Evolutionary conservation across 169 alveolate genomes (phyloP).

Genomic region (Perkinsus chesapeaki): DNA sequence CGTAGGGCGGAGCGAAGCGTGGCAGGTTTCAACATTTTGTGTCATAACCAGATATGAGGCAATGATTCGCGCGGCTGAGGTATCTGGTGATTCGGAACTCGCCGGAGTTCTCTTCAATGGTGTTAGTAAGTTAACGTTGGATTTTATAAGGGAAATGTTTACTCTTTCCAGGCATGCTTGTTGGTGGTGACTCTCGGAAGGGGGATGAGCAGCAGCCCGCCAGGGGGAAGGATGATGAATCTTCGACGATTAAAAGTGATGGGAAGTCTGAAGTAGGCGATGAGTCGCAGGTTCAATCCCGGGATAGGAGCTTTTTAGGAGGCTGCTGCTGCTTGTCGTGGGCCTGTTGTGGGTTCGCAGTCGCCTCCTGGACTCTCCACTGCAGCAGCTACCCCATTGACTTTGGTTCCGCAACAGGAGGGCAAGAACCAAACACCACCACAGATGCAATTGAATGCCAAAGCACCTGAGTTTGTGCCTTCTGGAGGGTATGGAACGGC

Average conservation of each 20-base stretch:
- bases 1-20: conserved; percentile 2
- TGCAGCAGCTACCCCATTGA: not conserved
- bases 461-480: not conserved
- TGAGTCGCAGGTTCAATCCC: not conserved
- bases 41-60: not conserved
- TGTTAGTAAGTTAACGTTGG: not conserved
- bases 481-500: not conserved
- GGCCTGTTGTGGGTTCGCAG: not conserved
- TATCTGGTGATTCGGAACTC: not conserved
- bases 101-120: not conserved
- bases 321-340: not conserved
- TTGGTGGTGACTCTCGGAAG: not conserved
- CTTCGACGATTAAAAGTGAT: too few relatives aligned
- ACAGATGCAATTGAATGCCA: not conserved
- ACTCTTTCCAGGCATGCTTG: not conserved
- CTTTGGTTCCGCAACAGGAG: not conserved
- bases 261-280: too few relatives aligned
- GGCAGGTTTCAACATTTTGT: too few relatives aligned
- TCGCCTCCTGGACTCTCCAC: not conserved
- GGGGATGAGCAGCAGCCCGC: too few relatives aligned
- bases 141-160: not conserved
- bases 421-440: not conserved
- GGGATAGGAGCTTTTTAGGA: not conserved
- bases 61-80: not conserved
- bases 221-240: too few relatives aligned